Percentiles rank a stretch among this genome's conserved stretches.
These are phyloP conservation scores for Metarhizium anisopliae DNA, from an alignment of 2,329 filamentous ascomycete genomes.

Conservation along the genomic window DNA sequence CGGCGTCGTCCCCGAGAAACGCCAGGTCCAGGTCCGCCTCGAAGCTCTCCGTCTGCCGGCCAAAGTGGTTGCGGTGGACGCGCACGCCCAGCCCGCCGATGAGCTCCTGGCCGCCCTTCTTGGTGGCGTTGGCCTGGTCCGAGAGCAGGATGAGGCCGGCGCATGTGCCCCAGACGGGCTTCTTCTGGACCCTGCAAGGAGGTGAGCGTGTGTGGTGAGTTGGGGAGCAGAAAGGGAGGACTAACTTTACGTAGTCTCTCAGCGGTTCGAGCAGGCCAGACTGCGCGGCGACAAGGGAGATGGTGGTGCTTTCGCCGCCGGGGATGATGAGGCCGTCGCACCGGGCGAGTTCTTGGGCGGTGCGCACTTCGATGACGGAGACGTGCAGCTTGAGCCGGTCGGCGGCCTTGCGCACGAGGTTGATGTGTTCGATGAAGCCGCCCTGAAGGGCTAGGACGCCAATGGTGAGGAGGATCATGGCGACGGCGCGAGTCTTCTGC, in stretches of 20 bases:
- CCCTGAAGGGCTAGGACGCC: conserved; percentile 75
- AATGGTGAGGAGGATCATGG: conserved; percentile 33
- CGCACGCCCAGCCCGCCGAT: conserved; percentile 86
- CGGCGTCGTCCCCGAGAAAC: conserved; percentile 44
- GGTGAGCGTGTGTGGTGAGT: background rate
- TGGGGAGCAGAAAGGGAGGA: conserved; percentile 7
- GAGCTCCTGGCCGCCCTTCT: conserved; percentile 84
- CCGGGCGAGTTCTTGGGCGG: conserved; percentile 53
- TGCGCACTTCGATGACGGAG: conserved; percentile 72
- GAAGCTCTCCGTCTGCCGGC: conserved; percentile 87
- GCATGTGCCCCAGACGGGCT: conserved; percentile 92
- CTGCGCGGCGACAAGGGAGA: conserved; percentile 77
- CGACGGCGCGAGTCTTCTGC: conserved; percentile 11
- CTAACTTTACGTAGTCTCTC: conserved; percentile 82
- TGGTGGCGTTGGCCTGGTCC: conserved; percentile 78
- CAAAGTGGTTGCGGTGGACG: conserved; percentile 92
- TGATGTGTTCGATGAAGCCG: conserved; percentile 82
- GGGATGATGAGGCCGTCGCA: conserved; percentile 86
- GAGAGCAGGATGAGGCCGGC: conserved; percentile 88
- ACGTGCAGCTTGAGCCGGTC: conserved; percentile 39
- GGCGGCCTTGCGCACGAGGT: conserved; percentile 62
- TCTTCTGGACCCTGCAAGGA: conserved; percentile 53
- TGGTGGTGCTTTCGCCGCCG: conserved; percentile 90
- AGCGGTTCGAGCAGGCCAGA: conserved; percentile 77
- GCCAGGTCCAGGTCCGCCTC: conserved; percentile 64